Base-by-base conservation (phyloP, 306 rosid species). In the Styphnolobium japonicum region DNA sequence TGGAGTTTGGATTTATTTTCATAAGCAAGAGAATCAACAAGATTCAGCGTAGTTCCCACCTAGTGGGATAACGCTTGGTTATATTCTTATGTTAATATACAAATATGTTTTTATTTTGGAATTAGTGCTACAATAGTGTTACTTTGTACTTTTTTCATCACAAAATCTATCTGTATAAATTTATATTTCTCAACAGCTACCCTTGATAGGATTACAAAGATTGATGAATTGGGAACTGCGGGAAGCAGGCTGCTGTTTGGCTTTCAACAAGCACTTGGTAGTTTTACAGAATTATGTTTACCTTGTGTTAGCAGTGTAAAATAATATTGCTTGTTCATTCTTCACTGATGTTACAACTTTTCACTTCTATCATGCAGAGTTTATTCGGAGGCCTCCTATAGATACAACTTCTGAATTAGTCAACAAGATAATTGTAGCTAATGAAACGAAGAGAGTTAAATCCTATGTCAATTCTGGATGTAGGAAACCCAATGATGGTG, bases 221-320 rank as follows among this genome's bases (percentile, higher is more conserved):
- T 88, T 57, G 97, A 89, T 46, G 97, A 87, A 80, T 53, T 91
- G 84, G 92, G 84, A 56, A 70, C 67, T 21, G 55, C 82, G 16
- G 97, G 97, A 84, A 83, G 84, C 80, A 85, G 74, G 85, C 88
- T 89, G 45, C 86, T 94, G 64, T 45, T 57, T 67, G 88, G 89
- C 18, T 86, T 90, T 79, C 97, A 85, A 80, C 92, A 86, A 81
- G 94, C 92, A 18, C 85, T 90, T 49, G 98, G 97, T 94, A 87
- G 75, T 82, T 61, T 57, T 77, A 12, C 29, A 19, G 36, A 75
- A 18, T 69, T 78, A 53, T 81, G 37, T 53, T 71, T 79, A 39
- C 57, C 63, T 57, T 62, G 15, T 73, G 25, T 55, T 51, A 4
- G 46, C 52, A 43, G 15, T 34, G 36, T 67, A 45, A 69, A 63